Percentiles rank a stretch among this genome's conserved stretches.
Conservation (phyloP, 345 rosid species). For the Lagerstroemia speciosa region DNA sequence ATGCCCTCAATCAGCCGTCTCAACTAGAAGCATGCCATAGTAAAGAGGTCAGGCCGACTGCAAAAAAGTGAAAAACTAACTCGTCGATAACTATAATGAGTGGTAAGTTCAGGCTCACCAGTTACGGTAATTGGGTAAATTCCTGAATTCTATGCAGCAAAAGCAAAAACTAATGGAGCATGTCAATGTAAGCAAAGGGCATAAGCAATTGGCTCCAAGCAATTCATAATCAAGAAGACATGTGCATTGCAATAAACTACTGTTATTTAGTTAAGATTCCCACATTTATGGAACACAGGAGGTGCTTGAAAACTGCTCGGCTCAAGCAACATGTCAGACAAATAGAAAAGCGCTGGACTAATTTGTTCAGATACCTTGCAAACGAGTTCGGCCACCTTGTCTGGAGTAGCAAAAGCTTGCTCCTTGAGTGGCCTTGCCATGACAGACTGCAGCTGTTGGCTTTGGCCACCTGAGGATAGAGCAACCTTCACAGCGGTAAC, state of each 20-base stretch:
- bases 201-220: no score
- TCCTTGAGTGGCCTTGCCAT: slow-evolving; percentile 87
- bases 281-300: not conserved
- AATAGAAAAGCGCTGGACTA: not conserved
- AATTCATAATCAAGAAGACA: not conserved
- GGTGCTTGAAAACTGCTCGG: not conserved
- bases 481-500: slow-evolving; percentile 86
- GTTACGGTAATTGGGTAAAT: no score
- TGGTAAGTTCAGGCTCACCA: no score
- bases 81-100: no score
- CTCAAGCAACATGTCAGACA: not conserved
- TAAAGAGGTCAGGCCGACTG: no score
- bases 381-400: slow-evolving; percentile 89
- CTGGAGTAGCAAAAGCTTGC: slow-evolving; percentile 93
- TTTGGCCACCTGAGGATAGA: slow-evolving; percentile 52
- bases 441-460: slow-evolving; percentile 50
- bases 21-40: no score
- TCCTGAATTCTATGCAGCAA: no score
- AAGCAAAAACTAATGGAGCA: no score
- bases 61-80: no score
- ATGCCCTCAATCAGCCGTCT: no score
- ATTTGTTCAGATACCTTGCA: slow-evolving; percentile 49
- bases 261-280: not conserved
- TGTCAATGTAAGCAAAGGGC: no score
- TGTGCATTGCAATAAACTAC: not conserved